A percentile compares a stretch with the other conserved stretches of the same genome.
These are phyloP conservation scores for Leishmania guyanensis DNA, from an alignment of 208 protist genomes.

Conservation along the genomic window DNA sequence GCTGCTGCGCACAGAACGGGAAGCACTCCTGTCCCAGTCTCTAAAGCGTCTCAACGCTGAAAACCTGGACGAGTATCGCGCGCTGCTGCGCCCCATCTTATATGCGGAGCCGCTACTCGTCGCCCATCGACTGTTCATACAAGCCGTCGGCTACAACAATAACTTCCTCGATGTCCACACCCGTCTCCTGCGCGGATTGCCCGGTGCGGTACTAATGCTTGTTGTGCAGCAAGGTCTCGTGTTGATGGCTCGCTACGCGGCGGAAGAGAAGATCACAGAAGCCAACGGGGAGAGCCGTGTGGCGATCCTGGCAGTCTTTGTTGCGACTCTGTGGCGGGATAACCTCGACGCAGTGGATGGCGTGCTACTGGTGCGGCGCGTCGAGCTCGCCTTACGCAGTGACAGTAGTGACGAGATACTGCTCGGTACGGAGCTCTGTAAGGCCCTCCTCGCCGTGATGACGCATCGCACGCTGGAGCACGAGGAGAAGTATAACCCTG, in stretches of 20 bases:
- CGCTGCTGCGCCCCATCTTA: constrained; percentile 52
- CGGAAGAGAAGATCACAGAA: constrained; percentile 40
- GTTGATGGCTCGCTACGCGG: constrained; percentile 53
- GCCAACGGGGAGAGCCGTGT: constrained; percentile 47
- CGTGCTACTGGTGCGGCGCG: constrained; percentile 49
- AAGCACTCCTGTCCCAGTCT: constrained; percentile 65
- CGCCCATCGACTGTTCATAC: constrained; percentile 63
- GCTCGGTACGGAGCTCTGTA: constrained; percentile 66
- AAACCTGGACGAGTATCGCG: constrained; percentile 61
- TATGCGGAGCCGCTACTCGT: constrained; percentile 75
- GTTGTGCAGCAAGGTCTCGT: constrained; percentile 55
- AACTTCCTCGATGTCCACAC: constrained; percentile 74
- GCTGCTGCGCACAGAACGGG: constrained; percentile 58
- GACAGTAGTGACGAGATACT: constrained; percentile 47
- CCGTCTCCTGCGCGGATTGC: constrained; percentile 54
- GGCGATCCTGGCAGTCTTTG: constrained; percentile 50
- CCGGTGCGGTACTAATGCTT: constrained; percentile 57
- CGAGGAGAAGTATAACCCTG: constrained; percentile 67
- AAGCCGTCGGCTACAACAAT: constrained; percentile 82
- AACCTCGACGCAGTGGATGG: constrained; percentile 37
- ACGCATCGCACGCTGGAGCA: constrained; percentile 55
- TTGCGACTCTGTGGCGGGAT: constrained; percentile 63
- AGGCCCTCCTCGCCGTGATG: constrained; percentile 56
- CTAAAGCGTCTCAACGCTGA: constrained; percentile 70
- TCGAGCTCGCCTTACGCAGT: constrained; percentile 61